Percentiles rank a stretch among this genome's conserved stretches.
Evolutionary conservation across 2,329 filamentous ascomycete genomes (phyloP).

Genomic region (Coniochaeta pulveracea): DNA sequence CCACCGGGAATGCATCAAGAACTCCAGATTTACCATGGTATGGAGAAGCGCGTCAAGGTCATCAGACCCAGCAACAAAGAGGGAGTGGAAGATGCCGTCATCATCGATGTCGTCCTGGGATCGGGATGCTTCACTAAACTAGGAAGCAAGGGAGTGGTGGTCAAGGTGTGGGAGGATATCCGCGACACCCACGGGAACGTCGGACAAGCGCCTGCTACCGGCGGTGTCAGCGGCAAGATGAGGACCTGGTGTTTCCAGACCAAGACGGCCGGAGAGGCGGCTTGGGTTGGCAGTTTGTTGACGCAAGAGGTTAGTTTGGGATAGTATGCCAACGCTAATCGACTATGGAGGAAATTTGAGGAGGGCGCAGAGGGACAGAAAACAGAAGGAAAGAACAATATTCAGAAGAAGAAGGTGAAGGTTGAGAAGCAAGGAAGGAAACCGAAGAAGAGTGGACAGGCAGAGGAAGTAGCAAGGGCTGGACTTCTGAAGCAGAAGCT

Average conservation of each 20-base stretch:
- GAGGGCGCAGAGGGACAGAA: too few species aligned
- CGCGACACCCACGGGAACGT: constrained; percentile 49
- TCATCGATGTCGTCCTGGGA: constrained; percentile 76
- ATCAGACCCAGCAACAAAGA: constrained; percentile 55
- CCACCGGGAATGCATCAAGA: constrained; percentile 48
- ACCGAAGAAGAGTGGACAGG: too few species aligned
- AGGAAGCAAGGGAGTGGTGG: constrained; percentile 75
- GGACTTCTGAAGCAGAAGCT: too few species aligned
- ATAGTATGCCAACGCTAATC: too few species aligned
- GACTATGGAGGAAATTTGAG: too few species aligned
- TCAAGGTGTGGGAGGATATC: constrained; percentile 76
- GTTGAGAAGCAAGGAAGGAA: too few species aligned
- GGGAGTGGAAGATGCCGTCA: constrained; percentile 42
- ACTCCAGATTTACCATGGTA: constrained; percentile 47
- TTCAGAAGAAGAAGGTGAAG: too few species aligned
- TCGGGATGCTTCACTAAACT: constrained; percentile 78
- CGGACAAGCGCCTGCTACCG: constrained; percentile 38
- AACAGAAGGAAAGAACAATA: too few species aligned
- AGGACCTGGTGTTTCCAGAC: constrained; percentile 57
- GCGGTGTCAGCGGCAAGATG: constrained; percentile 40
- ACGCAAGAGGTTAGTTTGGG: constrained; percentile 38
- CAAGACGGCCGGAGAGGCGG: constrained; percentile 37
- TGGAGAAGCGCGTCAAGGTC: constrained; percentile 80
- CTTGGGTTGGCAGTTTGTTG: constrained; percentile 44
- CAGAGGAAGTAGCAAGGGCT: too few species aligned